phyloP scores from a whole-genome alignment of 2,329 filamentous ascomycete species.

The Karstenula rhodostoma region DNA sequence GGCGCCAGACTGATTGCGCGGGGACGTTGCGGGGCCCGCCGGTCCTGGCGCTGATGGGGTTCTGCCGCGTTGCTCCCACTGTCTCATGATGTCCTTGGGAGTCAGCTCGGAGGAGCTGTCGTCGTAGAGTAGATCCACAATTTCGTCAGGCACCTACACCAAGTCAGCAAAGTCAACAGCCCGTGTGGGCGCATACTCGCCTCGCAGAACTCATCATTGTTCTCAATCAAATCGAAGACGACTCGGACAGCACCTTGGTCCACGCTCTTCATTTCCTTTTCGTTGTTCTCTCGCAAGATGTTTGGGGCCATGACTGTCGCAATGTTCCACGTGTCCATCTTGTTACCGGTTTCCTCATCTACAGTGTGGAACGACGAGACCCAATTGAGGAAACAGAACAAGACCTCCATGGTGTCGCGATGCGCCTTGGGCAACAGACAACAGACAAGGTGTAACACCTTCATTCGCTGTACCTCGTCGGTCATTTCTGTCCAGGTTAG shows the following conservation, averaged over 20 bases:
- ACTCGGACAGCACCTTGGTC: slow-evolving; percentile 94
- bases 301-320: slow-evolving; percentile 98
- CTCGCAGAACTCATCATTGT: slow-evolving; percentile 96
- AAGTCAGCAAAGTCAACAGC: slow-evolving; percentile 30
- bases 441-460: slow-evolving; percentile 88
- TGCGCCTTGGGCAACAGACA: slow-evolving; percentile 93
- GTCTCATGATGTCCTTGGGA: slow-evolving; percentile 95
- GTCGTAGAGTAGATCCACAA: slow-evolving; percentile 86
- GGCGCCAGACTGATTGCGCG: slow-evolving; percentile 53
- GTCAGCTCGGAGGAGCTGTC: slow-evolving; percentile 86
- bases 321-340: slow-evolving; percentile 98
- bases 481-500: slow-evolving; percentile 67
- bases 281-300: slow-evolving; percentile 76
- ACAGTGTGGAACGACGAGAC: slow-evolving; percentile 96
- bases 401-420: slow-evolving; percentile 90
- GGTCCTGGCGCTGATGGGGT: slow-evolving; percentile 60
- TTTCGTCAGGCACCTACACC: slow-evolving; percentile 85
- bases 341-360: slow-evolving; percentile 94
- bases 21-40: slow-evolving; percentile 55
- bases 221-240: slow-evolving; percentile 87
- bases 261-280: slow-evolving; percentile 68
- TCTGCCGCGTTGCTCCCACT: slow-evolving; percentile 84
- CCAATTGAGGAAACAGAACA: slow-evolving; percentile 98
- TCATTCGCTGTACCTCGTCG: slow-evolving; percentile 81
- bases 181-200: slow-evolving; percentile 63